Base-by-base conservation (phyloP, 2,329 filamentous ascomycete species). In the Claviceps sp. region DNA sequence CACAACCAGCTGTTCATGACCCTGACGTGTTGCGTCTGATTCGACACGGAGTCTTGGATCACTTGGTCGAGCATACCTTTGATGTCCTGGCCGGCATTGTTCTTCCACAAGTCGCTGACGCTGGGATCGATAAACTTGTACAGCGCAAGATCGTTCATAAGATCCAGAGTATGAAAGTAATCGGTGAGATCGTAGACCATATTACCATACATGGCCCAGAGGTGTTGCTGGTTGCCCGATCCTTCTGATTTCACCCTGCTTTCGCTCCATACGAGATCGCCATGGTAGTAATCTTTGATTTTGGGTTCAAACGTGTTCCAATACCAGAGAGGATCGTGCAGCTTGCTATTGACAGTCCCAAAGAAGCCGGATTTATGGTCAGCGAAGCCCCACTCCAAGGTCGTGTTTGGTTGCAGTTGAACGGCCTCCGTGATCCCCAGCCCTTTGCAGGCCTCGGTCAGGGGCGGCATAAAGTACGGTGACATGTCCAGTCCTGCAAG, bases 151-250 rank as follows among this genome's bases (percentile, higher is more conserved):
- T 82, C 72, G 57, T 82, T 74, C 61, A 76, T 72, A 20, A 73
- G 57, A 8, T 84, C 71, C 43, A 82, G 69, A 0, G 89, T 95
- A 63, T 88, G 75, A 68, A 90, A 91, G 70, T 98, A 98, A 65
- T 97, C 81, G 0, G 88, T 95, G 51, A 98, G 69, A 64, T 98
- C 94, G 64, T 93, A 97, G 20, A 98, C 75, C 50, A 77, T 78
- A 51, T 82, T 74, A 34, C 88, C 74, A 55, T 95, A 80, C 51
- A 86, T 84, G 56, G 87, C 84, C 89, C 93, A 97, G 62, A 79
- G 77, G 59, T 86, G 84, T 51, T 81, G 75, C 16, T 38, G 41
- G 22, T 82, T 69, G 37, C 85, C 70, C 30, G 79, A 64, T 20
- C 89, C 93, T 56, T 94, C 75, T 0, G 67, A 70, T 53, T 77